A percentile compares a stretch with the other conserved stretches of the same genome.
These are phyloP conservation scores for Uncinocarpus reesii DNA, from an alignment of 2,329 filamentous ascomycete genomes.

Conservation along the genomic window DNA sequence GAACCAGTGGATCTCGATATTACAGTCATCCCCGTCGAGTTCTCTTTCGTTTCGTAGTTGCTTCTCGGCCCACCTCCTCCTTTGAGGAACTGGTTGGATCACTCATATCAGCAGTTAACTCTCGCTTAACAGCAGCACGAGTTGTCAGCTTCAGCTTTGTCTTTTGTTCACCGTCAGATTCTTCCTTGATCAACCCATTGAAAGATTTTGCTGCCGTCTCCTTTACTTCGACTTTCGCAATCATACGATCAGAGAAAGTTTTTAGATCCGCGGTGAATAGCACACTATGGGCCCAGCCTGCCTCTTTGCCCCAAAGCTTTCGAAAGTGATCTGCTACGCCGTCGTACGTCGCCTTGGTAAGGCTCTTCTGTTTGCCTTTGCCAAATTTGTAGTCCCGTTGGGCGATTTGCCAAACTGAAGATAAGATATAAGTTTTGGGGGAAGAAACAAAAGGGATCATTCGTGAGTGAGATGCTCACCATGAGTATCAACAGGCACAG, in stretches of 20 bases:
- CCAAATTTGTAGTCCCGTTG: slow-evolving; percentile 92
- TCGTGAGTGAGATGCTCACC: slow-evolving; percentile 27
- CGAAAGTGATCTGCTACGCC: slow-evolving; percentile 86
- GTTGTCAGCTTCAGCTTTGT: neutral
- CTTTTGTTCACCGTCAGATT: neutral
- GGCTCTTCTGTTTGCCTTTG: slow-evolving; percentile 66
- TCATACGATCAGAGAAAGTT: slow-evolving; percentile 63
- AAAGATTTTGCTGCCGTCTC: slow-evolving; percentile 10
- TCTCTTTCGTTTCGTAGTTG: slow-evolving; percentile 12
- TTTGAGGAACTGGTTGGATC: neutral
- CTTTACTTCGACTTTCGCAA: slow-evolving; percentile 29
- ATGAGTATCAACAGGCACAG: slow-evolving; percentile 93
- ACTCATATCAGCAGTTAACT: slow-evolving; percentile 10
- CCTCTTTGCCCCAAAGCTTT: slow-evolving; percentile 79
- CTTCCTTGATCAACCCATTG: slow-evolving; percentile 3
- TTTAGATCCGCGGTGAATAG: slow-evolving; percentile 88
- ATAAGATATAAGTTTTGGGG: slow-evolving; percentile 3
- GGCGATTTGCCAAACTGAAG: slow-evolving; percentile 84
- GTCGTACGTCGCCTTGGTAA: slow-evolving; percentile 82
- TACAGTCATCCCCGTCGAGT: slow-evolving; percentile 6
- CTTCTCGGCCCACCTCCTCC: neutral
- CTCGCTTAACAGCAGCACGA: slow-evolving; percentile 15
- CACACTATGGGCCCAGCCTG: slow-evolving; percentile 95
- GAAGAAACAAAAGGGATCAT: slow-evolving; percentile 10
- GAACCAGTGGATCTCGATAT: neutral